Evolutionary conservation across 768 basidiomycete genomes (phyloP), one percentile per base, ranked within the genome.

Genomic region (Lentinula sp.): DNA sequence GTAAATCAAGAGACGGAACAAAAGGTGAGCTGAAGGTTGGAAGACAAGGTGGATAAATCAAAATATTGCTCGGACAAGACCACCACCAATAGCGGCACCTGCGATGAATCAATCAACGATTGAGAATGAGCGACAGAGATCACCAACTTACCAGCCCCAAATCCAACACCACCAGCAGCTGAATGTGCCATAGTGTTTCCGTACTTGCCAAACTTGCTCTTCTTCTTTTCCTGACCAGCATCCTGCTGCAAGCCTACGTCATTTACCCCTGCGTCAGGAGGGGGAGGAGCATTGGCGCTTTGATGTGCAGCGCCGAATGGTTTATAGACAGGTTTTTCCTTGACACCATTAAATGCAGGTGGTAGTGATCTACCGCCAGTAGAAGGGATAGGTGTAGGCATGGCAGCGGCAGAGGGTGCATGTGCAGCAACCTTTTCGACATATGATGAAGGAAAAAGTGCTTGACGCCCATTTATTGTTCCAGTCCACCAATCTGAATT

Each of bases 401-500:
- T 77, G 13, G 62, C 39, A 37, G 61, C 41, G 9, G 45, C 28
- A 37, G 54, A 16, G 23, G 35, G 64, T 50, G 10, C 65, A 20
- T 28, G 18, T 12, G 65, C 41, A 55, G 58, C 57, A 33, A 86
- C 61, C 65, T 80, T 82, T 72, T 88, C 85, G 43, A 90, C 88
- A 60, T 90, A 81, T 65, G 83, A 85, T 18, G 87, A 79, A 0
- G 92, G 93, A 73, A 94, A 92, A 37, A 93, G 77, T 16, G 86
- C 92, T 63, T 85, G 79, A 60, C 72, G 79, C 32, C 85, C 85
- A 43, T 83, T 81, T 60, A 75, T 67, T 63, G 73, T 80, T n/a
- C 93, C 93, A 8, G 81, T 82, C 93, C 93, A 95, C 93, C 93
- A 95, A 70, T 94, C 91, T 4, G 74, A 69, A 62, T 93, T 91